A percentile compares a stretch with the other conserved stretches of the same genome.
These are phyloP conservation scores for Daphne laureola DNA, from an alignment of 441 rosid species.

Conservation along the genomic window DNA sequence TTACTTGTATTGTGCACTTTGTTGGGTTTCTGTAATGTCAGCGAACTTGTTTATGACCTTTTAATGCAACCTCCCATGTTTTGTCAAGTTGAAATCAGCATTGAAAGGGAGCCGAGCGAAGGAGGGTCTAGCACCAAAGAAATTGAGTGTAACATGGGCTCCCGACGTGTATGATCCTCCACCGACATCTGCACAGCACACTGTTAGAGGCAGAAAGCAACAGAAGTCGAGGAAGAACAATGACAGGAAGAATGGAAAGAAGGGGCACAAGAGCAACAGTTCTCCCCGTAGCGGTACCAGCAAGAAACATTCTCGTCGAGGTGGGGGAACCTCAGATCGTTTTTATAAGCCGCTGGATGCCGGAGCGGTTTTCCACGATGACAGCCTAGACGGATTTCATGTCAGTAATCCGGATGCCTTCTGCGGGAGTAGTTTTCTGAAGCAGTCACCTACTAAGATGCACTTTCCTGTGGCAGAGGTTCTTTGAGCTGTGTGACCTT, in stretches of 20 bases:
- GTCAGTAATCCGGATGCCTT: conserved; percentile 36
- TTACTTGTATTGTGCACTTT: neutral
- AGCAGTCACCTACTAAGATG: conserved; percentile 24
- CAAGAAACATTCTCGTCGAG: conserved; percentile 45
- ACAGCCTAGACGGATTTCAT: conserved; percentile 21
- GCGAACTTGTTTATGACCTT: neutral
- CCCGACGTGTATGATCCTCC: conserved; percentile 88
- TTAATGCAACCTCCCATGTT: neutral
- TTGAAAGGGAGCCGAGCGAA: conserved; percentile 77
- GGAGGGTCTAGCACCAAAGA: conserved; percentile 33
- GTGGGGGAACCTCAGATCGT: conserved; percentile 20
- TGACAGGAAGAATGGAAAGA: conserved; percentile 52
- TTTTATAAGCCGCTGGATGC: conserved; percentile 19
- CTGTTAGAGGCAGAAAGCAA: conserved; percentile 44
- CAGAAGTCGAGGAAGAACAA: conserved; percentile 48
- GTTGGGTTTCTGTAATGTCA: neutral
- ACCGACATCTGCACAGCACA: conserved; percentile 61
- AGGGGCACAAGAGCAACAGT: conserved; percentile 60
- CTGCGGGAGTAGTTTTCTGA: conserved; percentile 45
- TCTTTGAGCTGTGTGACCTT: conserved; percentile 20
- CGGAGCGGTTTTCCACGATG: conserved; percentile 3
- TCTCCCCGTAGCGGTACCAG: conserved; percentile 31
- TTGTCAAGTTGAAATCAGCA: conserved; percentile 48
- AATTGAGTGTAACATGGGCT: conserved; percentile 72
- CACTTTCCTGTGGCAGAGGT: conserved; percentile 56